A percentile compares a stretch with the other conserved stretches of the same genome.
These are phyloP conservation scores for Aspergillus sclerotiicarbonarius DNA, from an alignment of 495 filamentous ascomycete species.

Conservation along the genomic window DNA sequence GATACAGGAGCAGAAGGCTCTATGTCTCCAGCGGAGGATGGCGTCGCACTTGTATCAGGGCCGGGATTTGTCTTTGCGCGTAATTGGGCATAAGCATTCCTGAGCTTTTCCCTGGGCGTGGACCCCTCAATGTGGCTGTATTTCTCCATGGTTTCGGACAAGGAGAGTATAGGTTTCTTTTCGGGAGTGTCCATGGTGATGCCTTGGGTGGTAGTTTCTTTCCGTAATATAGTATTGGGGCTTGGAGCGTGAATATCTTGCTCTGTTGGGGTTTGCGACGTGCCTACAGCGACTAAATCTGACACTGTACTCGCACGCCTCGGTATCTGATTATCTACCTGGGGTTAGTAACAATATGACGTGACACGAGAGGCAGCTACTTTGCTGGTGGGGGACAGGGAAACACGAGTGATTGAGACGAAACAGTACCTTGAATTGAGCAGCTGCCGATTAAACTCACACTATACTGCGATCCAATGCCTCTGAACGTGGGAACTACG, in stretches of 20 bases:
- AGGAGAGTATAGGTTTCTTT: slow-evolving; percentile 15
- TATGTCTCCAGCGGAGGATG: slow-evolving; percentile 45
- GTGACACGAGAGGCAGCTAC: neutral
- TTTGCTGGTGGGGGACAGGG: neutral
- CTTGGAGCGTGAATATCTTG: neutral
- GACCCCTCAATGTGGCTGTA: slow-evolving; percentile 30
- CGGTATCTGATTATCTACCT: neutral
- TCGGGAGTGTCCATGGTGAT: slow-evolving; percentile 20
- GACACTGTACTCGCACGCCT: neutral
- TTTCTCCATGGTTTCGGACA: slow-evolving; percentile 26
- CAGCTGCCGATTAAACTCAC: neutral
- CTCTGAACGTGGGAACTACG: neutral
- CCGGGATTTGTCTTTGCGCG: slow-evolving; percentile 10
- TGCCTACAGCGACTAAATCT: neutral
- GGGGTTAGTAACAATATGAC: neutral
- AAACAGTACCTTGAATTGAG: neutral
- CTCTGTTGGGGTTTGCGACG: neutral
- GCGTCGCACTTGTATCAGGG: slow-evolving; percentile 29
- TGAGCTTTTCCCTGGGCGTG: slow-evolving; percentile 32
- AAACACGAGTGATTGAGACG: neutral
- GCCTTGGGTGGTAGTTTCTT: neutral
- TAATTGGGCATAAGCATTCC: slow-evolving; percentile 29
- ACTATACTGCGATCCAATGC: slow-evolving; percentile 8
- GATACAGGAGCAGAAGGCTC: slow-evolving; percentile 30
- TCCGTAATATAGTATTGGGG: neutral